Percentiles rank a stretch among this genome's conserved stretches.
These are phyloP conservation scores for Chamaecyparis obtusa DNA, from an alignment of 75 land plant genomes.

Conservation along the genomic window DNA sequence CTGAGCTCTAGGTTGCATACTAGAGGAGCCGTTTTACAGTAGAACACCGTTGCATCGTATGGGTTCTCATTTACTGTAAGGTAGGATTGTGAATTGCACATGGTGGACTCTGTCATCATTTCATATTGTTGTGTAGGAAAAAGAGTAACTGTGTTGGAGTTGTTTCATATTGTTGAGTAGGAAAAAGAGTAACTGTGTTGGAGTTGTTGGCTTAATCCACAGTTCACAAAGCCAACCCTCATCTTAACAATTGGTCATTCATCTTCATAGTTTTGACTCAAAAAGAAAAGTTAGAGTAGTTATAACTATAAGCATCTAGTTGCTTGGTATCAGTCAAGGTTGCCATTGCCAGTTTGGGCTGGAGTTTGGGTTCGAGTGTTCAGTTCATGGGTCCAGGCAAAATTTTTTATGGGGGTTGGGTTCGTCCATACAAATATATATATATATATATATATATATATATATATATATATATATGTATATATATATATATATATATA, in stretches of 20 bases:
- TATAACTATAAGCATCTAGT: neutral
- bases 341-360: no score
- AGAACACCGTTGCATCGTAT: neutral
- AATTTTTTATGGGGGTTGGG: no score
- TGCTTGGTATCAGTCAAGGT: neutral
- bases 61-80: neutral
- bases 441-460: no score
- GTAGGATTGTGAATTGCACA: neutral
- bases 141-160: no score
- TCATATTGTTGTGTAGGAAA: neutral
- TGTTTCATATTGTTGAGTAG: neutral
- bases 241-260: neutral
- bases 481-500: no score
- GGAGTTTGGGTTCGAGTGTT: no score
- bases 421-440: no score
- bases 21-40: neutral
- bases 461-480: no score
- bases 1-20: neutral
- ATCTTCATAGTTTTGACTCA: neutral
- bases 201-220: neutral
- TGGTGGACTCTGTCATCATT: neutral
- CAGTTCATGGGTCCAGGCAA: no score
- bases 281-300: neutral
- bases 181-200: neutral
- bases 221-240: neutral